phyloP scores from a whole-genome alignment of 2,329 filamentous ascomycete genomes.

The Boeremia lycopersici region DNA sequence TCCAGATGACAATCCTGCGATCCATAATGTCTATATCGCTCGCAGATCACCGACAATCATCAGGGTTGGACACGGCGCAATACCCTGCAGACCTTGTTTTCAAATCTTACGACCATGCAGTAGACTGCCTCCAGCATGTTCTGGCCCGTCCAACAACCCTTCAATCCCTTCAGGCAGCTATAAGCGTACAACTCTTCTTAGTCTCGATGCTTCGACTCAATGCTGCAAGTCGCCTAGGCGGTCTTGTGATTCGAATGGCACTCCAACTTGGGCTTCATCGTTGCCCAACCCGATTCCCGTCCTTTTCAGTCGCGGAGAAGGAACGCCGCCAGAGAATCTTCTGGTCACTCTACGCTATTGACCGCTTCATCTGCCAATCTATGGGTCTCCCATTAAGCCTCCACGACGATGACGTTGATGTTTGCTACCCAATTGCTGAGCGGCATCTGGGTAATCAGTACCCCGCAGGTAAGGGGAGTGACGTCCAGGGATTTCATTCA shows the following conservation, averaged over 20 bases:
- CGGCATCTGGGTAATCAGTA: constrained; percentile 41
- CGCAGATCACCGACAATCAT: constrained; percentile 57
- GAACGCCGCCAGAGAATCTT: constrained; percentile 60
- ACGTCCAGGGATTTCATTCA: not conserved
- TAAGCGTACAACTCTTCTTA: constrained; percentile 61
- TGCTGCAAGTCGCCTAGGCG: constrained; percentile 62
- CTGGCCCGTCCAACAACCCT: constrained; percentile 57
- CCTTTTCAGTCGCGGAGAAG: constrained; percentile 56
- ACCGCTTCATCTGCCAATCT: constrained; percentile 62
- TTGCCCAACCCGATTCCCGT: constrained; percentile 59
- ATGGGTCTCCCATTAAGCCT: constrained; percentile 62
- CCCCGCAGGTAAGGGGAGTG: constrained; percentile 17
- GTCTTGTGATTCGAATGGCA: constrained; percentile 61
- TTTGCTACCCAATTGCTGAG: constrained; percentile 61
- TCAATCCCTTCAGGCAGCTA: constrained; percentile 53
- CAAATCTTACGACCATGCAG: constrained; percentile 56
- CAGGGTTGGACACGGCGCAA: constrained; percentile 20
- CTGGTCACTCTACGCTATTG: constrained; percentile 63
- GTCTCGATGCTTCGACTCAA: constrained; percentile 63
- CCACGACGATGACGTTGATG: constrained; percentile 63
- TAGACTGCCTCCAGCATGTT: constrained; percentile 56
- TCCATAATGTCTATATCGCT: constrained; percentile 61
- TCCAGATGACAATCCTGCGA: constrained; percentile 54
- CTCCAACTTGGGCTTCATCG: constrained; percentile 65
- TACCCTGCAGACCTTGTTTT: constrained; percentile 57